These are phyloP conservation scores for Moesziomyces sp. DNA, from an alignment of 1,284 basidiomycete genomes.

Conservation along the genomic window DNA sequence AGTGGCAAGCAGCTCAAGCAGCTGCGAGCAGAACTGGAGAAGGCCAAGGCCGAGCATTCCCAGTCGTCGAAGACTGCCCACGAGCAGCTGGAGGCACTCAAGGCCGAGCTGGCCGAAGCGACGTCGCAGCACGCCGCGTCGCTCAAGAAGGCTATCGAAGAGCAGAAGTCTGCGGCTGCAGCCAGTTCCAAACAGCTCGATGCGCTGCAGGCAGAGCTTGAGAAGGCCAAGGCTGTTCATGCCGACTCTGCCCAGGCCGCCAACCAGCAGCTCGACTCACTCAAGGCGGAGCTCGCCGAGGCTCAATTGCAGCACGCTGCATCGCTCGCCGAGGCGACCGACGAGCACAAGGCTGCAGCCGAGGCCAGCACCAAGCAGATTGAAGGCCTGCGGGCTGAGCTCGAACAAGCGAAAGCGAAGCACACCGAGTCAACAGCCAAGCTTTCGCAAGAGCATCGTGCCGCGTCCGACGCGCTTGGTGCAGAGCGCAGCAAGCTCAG, in stretches of 20 bases:
- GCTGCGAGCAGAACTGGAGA: slow-evolving; percentile 6
- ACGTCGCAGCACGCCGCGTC: background rate
- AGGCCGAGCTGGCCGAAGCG: background rate
- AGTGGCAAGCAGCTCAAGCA: slow-evolving; percentile 11
- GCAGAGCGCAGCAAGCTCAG: slow-evolving; percentile 11
- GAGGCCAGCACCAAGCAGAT: background rate
- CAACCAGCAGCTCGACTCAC: too few species aligned
- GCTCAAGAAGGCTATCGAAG: too few species aligned
- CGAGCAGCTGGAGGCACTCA: slow-evolving; percentile 5
- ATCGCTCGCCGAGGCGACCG: slow-evolving; percentile 1
- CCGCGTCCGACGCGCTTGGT: slow-evolving; percentile 7
- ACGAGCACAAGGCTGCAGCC: background rate
- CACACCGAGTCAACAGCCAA: background rate
- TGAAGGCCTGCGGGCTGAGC: background rate
- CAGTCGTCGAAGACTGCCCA: background rate
- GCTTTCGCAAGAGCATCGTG: slow-evolving; percentile 9
- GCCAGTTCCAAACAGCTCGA: slow-evolving; percentile 1
- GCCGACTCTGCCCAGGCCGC: too few species aligned
- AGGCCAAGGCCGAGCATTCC: slow-evolving; percentile 10
- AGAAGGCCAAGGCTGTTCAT: slow-evolving; percentile 7
- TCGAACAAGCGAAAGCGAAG: background rate
- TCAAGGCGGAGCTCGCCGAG: too few species aligned
- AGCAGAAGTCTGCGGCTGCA: background rate
- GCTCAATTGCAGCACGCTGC: slow-evolving; percentile 2
- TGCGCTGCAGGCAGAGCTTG: slow-evolving; percentile 6